Percentiles rank a stretch among this genome's conserved stretches.
Conservation (phyloP, 1,284 basidiomycete species). For the Ganoderma sinense region DNA sequence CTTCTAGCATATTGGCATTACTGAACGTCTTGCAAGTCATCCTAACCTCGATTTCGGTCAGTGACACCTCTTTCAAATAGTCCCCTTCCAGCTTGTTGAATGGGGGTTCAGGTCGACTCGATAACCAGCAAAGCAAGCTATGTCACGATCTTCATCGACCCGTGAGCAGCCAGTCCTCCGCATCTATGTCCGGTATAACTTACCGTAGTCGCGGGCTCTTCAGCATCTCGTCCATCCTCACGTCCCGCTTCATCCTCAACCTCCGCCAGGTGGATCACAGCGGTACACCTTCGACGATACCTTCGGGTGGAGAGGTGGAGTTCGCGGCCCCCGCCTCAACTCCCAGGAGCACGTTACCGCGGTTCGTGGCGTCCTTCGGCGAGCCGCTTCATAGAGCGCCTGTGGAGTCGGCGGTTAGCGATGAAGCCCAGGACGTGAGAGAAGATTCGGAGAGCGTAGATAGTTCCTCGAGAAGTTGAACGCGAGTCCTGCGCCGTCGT, state of each 20-base stretch:
- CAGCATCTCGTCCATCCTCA: slow-evolving; percentile 3
- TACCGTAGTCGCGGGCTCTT: background rate
- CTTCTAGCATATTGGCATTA: background rate
- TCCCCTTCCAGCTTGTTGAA: background rate
- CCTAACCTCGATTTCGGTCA: background rate
- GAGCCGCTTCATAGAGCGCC: too few species aligned
- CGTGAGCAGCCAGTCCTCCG: background rate
- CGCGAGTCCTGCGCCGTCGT: too few species aligned
- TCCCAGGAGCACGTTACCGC: too few species aligned
- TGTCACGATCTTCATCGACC: background rate
- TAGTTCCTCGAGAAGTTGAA: too few species aligned
- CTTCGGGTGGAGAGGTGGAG: background rate
- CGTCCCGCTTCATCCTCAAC: background rate
- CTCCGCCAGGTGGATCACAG: background rate
- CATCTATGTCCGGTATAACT: background rate
- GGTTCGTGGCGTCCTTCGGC: too few species aligned
- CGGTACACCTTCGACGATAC: background rate
- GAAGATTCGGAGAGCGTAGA: too few species aligned
- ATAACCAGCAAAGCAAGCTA: slow-evolving; percentile 2
- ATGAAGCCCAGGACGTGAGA: too few species aligned
- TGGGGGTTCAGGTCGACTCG: background rate
- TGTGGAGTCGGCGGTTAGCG: too few species aligned
- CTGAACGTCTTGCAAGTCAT: background rate
- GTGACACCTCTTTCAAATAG: background rate
- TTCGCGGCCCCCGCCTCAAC: background rate